phyloP scores from a whole-genome alignment of 768 basidiomycete species.

The Nidularia sp. region DNA sequence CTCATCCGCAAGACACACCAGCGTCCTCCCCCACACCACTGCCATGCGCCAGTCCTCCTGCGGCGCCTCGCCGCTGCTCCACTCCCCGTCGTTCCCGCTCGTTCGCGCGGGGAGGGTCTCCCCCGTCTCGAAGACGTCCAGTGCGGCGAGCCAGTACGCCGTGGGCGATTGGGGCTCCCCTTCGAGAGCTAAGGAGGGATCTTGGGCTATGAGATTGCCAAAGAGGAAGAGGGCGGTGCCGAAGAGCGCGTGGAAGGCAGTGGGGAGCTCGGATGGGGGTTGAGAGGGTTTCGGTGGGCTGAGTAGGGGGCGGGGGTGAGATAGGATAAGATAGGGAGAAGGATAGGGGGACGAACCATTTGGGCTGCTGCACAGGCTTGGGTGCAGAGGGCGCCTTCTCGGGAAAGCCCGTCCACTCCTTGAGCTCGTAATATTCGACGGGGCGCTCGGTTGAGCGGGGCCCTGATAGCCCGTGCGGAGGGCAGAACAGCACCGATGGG shows the following conservation, averaged over 20 bases:
- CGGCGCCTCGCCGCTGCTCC: conserved; percentile 11
- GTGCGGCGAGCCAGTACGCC: conserved; percentile 63
- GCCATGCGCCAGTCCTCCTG: conserved; percentile 69
- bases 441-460: neutral
- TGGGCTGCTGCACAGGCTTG: too few species aligned
- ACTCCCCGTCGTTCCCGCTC: conserved; percentile 14
- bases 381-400: neutral
- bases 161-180: conserved; percentile 51
- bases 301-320: too few species aligned
- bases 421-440: neutral
- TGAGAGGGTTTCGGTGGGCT: too few species aligned
- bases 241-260: conserved; percentile 63
- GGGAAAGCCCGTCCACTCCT: neutral
- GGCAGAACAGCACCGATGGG: conserved; percentile 46
- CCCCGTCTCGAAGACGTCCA: conserved; percentile 69
- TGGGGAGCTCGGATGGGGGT: conserved; percentile 40
- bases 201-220: conserved; percentile 54
- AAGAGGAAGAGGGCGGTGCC: conserved; percentile 63
- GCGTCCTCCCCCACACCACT: conserved; percentile 61
- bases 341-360: too few species aligned
- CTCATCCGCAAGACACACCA: conserved; percentile 58
- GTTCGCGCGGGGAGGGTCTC: conserved; percentile 53
- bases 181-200: conserved; percentile 41
- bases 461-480: neutral
- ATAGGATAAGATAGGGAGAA: too few species aligned